Conservation (phyloP, 768 basidiomycete species). For the Suillus variegatus region DNA sequence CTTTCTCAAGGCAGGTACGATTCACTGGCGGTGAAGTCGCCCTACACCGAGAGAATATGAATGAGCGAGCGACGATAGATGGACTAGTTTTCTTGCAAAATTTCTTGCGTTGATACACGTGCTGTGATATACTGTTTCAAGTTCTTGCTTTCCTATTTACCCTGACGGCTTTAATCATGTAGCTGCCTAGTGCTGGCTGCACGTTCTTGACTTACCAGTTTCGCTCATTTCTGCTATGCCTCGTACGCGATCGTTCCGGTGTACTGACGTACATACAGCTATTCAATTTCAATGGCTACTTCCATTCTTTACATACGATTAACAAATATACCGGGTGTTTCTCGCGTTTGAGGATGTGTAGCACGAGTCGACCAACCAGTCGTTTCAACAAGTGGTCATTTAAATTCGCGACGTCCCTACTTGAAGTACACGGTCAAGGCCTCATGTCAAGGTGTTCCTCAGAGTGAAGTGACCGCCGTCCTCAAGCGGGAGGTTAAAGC, state of each 20-base stretch:
- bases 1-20: conserved; percentile 49
- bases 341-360: neutral
- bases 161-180: conserved; percentile 10
- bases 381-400: neutral
- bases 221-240: neutral
- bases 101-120: neutral
- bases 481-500: neutral
- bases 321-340: neutral
- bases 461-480: neutral
- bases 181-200: neutral
- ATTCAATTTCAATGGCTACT: neutral
- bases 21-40: neutral
- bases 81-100: neutral
- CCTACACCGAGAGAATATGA: neutral
- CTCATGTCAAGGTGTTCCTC: neutral
- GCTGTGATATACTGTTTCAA: neutral
- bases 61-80: neutral
- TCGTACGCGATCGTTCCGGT: neutral
- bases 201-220: neutral
- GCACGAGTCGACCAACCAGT: neutral
- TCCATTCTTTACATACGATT: neutral
- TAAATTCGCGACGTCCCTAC: neutral
- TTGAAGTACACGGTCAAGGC: neutral
- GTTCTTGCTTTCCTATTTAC: neutral
- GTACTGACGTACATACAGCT: neutral